Evolutionary conservation across 2,329 filamentous ascomycete genomes (phyloP).

Genomic region (Leptographium galeiforme): DNA sequence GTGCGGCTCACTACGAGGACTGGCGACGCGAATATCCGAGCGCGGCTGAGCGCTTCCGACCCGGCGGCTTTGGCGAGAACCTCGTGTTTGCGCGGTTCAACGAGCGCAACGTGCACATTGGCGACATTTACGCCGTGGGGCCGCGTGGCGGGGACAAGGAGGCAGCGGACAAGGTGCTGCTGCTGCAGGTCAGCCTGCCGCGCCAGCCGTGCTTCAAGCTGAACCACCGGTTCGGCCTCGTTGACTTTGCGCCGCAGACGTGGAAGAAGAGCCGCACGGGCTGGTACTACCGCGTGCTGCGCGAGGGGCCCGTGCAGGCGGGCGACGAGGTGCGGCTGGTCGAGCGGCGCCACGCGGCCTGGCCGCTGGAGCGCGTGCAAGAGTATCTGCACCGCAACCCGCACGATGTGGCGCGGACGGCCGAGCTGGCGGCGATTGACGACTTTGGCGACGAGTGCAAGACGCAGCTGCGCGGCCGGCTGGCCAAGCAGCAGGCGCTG

Average conservation of each 20-base stretch:
- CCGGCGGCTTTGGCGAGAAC: slow-evolving; percentile 53
- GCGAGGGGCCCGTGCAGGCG: slow-evolving; percentile 36
- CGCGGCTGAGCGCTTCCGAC: slow-evolving; percentile 34
- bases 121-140: slow-evolving; percentile 42
- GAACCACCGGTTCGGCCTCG: slow-evolving; percentile 52
- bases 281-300: slow-evolving; percentile 52
- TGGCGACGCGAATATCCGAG: slow-evolving; percentile 42
- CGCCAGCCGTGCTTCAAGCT: slow-evolving; percentile 56
- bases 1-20: slow-evolving; percentile 40
- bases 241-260: slow-evolving; percentile 45
- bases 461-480: slow-evolving; percentile 33
- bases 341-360: slow-evolving; percentile 39
- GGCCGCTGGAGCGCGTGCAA: slow-evolving; percentile 51
- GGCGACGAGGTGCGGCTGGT: slow-evolving; percentile 45
- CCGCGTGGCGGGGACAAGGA: slow-evolving; percentile 9
- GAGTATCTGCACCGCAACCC: slow-evolving; percentile 45
- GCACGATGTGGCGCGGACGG: slow-evolving; percentile 36
- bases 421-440: slow-evolving; percentile 35
- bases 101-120: slow-evolving; percentile 52
- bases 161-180: slow-evolving; percentile 21
- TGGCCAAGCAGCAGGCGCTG: slow-evolving; percentile 28
- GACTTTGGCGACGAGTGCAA: slow-evolving; percentile 35
- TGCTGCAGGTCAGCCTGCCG: slow-evolving; percentile 47
- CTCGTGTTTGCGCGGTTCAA: slow-evolving; percentile 44
- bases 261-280: slow-evolving; percentile 46